Percentiles rank a stretch among this genome's conserved stretches.
These are phyloP conservation scores for Fusarium sp. DNA, from an alignment of 2,329 filamentous ascomycete genomes.

Conservation along the genomic window DNA sequence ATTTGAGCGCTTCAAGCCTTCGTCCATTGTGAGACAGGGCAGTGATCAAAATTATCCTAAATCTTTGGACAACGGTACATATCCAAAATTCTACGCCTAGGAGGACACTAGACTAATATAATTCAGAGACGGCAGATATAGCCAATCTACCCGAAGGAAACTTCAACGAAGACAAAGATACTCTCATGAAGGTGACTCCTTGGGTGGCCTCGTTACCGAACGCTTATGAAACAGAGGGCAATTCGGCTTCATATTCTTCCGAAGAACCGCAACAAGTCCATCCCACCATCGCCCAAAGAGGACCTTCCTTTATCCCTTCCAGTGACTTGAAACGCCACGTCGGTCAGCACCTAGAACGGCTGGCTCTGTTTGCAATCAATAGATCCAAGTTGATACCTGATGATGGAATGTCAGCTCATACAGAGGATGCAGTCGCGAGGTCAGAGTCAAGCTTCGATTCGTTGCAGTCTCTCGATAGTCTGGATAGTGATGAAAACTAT, in stretches of 20 bases:
- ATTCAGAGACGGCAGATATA: background rate
- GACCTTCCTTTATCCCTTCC: background rate
- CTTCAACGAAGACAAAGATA: background rate
- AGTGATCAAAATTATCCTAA: background rate
- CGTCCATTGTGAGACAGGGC: background rate
- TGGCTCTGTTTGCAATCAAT: background rate
- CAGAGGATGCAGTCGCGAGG: background rate
- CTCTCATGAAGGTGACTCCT: background rate
- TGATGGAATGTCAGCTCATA: background rate
- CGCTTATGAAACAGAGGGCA: background rate
- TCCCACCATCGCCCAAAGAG: background rate
- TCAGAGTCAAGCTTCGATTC: background rate
- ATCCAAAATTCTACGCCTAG: accelerated
- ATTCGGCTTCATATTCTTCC: accelerated
- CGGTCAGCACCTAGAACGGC: background rate
- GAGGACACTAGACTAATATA: background rate
- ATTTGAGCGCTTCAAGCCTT: background rate
- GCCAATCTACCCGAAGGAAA: background rate
- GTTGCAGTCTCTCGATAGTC: background rate
- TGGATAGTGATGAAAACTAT: background rate
- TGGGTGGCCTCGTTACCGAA: background rate
- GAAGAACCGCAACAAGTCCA: accelerated
- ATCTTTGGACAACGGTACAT: background rate
- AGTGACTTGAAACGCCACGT: background rate
- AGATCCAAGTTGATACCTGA: background rate